Conservation (phyloP, 148 eudicot genomes). For the Camellia sinensis region DNA sequence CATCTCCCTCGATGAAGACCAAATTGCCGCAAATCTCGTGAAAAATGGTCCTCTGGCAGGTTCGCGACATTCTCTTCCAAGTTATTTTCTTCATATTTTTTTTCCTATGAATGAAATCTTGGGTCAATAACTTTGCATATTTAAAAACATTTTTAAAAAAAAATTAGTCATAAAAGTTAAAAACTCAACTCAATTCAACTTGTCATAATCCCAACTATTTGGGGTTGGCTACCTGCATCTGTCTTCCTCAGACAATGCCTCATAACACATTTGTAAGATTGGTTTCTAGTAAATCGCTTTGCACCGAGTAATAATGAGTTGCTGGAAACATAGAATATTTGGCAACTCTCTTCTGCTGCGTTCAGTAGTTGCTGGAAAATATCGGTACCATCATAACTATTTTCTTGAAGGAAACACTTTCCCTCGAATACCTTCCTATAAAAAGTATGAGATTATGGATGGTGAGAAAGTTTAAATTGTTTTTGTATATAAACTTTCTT, state of each 20-base stretch:
- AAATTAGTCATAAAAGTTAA: neutral
- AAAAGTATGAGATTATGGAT: too few relatives aligned
- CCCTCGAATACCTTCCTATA: too few relatives aligned
- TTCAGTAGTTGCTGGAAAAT: too few relatives aligned
- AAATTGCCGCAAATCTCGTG: conserved; percentile 70
- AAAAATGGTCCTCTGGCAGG: conserved; percentile 72
- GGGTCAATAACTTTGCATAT: neutral
- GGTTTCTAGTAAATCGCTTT: too few relatives aligned
- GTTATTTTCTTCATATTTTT: neutral
- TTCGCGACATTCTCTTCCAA: conserved; percentile 11
- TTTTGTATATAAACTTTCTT: too few relatives aligned
- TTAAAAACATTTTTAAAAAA: neutral
- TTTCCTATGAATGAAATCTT: neutral
- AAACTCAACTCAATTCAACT: neutral
- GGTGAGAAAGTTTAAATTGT: too few relatives aligned
- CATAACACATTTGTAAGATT: too few relatives aligned
- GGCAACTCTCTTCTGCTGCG: neutral
- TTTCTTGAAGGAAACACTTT: too few relatives aligned
- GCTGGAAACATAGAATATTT: neutral
- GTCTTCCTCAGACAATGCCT: too few relatives aligned
- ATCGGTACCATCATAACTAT: too few relatives aligned
- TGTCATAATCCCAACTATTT: neutral
- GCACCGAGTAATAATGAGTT: neutral
- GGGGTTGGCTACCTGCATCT: too few relatives aligned
- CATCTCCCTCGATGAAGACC: conserved; percentile 57